Conservation (phyloP, 805 yeast genomes). For the Nakazawaea holstii region DNA sequence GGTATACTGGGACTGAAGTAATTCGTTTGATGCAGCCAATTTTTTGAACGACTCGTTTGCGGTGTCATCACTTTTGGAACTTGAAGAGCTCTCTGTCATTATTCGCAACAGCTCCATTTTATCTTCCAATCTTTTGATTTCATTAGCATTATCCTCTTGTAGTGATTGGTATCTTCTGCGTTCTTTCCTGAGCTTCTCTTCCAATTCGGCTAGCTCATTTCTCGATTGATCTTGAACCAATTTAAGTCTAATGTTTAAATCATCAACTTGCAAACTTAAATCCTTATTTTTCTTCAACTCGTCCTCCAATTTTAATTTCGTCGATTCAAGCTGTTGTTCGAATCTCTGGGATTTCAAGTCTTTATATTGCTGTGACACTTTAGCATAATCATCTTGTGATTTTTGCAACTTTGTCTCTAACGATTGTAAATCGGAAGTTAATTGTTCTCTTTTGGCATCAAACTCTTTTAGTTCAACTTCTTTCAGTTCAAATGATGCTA, state of each 20-base stretch:
- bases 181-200: conserved; percentile 23
- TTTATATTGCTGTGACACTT: conserved; percentile 22
- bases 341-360: conserved; percentile 28
- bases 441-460: conserved; percentile 22
- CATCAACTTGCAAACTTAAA: conserved; percentile 18
- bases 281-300: conserved; percentile 23
- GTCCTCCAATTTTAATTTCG: conserved; percentile 28
- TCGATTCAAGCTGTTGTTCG: conserved; percentile 25
- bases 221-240: conserved; percentile 20
- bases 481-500: conserved; percentile 11
- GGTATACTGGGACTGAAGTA: conserved; percentile 65
- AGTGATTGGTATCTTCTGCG: conserved; percentile 19
- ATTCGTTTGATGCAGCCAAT: conserved; percentile 42
- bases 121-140: conserved; percentile 56
- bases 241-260: conserved; percentile 16
- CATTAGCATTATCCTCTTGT: conserved; percentile 30
- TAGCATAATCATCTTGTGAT: conserved; percentile 18
- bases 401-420: conserved; percentile 20
- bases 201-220: conserved; percentile 20
- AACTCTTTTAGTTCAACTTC: conserved; percentile 35
- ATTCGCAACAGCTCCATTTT: conserved; percentile 65
- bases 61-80: conserved; percentile 11
- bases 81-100: conserved; percentile 44
- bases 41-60: conserved; percentile 33
- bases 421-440: conserved; percentile 15